Conservation (phyloP, 164 flowering plant species). For the Vitis labrusca region DNA sequence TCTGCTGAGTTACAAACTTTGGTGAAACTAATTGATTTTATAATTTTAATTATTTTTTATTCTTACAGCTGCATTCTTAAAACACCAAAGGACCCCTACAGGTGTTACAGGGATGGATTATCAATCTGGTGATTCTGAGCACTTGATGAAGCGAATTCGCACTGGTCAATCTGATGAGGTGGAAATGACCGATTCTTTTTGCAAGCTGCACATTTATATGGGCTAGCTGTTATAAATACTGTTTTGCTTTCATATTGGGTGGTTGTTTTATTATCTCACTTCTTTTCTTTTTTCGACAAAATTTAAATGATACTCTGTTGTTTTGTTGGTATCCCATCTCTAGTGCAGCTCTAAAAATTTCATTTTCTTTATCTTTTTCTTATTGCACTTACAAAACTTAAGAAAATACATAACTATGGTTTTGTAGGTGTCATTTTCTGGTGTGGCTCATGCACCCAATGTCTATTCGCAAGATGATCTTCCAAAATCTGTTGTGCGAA, state of each 20-base stretch:
- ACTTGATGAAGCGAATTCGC: conserved; percentile 69
- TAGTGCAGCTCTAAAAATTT: neutral
- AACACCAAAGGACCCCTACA: conserved; percentile 68
- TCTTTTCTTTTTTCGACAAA: neutral
- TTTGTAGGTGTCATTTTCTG: conserved; percentile 59
- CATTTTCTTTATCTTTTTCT: neutral
- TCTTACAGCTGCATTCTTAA: conserved; percentile 54
- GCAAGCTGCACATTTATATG: neutral
- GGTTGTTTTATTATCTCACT: neutral
- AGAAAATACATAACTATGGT: neutral
- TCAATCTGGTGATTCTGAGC: conserved; percentile 70
- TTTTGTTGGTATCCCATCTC: neutral
- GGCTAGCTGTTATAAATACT: neutral
- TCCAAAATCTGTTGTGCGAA: conserved; percentile 58
- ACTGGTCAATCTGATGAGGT: conserved; percentile 75
- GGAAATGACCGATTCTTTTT: neutral
- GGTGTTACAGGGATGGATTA: conserved; percentile 66
- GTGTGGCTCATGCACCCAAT: conserved; percentile 53
- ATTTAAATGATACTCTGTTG: neutral
- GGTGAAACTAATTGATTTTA: neutral
- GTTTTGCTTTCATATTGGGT: neutral
- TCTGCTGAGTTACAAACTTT: neutral
- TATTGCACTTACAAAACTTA: neutral
- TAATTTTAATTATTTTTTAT: neutral
- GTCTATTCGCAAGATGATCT: conserved; percentile 72